phyloP scores from a whole-genome alignment of 164 flowering plant genomes.

The Chloranthus sessilifolius region DNA sequence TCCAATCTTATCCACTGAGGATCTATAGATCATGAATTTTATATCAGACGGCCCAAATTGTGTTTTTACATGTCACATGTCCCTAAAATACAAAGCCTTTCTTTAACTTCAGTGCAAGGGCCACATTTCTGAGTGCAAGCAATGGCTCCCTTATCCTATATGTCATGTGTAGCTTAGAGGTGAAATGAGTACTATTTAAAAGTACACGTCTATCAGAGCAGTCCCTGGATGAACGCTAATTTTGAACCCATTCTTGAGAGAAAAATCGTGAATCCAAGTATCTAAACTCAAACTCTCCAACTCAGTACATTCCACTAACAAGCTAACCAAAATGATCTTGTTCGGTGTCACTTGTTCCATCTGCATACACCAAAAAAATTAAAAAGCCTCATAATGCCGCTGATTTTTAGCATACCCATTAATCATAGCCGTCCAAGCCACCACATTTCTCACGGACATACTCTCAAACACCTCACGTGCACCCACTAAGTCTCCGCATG shows the following conservation, averaged over 20 bases:
- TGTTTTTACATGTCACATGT: no score
- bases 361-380: constrained; percentile 50
- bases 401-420: constrained; percentile 38
- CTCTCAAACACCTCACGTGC: constrained; percentile 38
- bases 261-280: constrained; percentile 47
- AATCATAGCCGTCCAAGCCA: constrained; percentile 70
- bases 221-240: constrained; percentile 51
- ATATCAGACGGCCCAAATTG: no score
- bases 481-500: constrained; percentile 29
- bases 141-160: no score
- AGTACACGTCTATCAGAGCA: constrained; percentile 66
- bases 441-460: constrained; percentile 54
- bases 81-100: no score
- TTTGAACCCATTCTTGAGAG: constrained; percentile 34
- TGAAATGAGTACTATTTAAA: no score
- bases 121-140: no score
- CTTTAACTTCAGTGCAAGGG: no score
- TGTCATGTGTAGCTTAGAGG: no score
- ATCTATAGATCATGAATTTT: no score
- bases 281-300: constrained; percentile 53
- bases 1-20: no score
- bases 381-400: constrained; percentile 39
- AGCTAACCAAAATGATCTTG: constrained; percentile 55
- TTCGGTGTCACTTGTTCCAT: constrained; percentile 46
- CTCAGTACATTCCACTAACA: constrained; percentile 47